Base-by-base conservation (phyloP, 345 rosid genomes). In the Camelina sativa region DNA sequence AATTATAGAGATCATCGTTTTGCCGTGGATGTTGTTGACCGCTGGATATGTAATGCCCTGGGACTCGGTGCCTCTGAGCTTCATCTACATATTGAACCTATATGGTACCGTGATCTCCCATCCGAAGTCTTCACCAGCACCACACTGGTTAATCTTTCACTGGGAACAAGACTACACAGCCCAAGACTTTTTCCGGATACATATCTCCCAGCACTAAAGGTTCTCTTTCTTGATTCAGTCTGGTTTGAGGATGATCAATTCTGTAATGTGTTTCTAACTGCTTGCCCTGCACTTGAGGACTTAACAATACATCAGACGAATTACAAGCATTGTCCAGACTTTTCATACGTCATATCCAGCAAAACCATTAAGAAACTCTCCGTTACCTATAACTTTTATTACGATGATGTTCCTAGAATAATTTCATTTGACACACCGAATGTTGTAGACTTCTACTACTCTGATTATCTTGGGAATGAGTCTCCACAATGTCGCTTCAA, bases 311-410 rank as follows among this genome's bases (percentile, higher is more conserved):
- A 2, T n/a, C 0, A 47, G 0, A 6, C 3, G 8, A 6, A 6
- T 5, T 6, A 5, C n/a, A 32, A 6, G 7, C 7, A 32, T 32
- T 32, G 35, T 6, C 8, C 8, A 46, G 50, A 2, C 6, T 6
- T 1, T 5, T 0, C 20, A n/a, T n/a, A 47, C 20, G 20, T 47
- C 10, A 47, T 47, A 47, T 47, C 52, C 10, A 16, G 52, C 52
- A 47, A 47, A 47, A 47, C 10, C 20, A 47, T 47, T n/a, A 47
- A 7, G 10, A n/a, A n/a, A 47, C 52, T n/a, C 10, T 47, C 52
- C 0, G 11, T 47, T 16, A 47, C 20, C 4, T 2, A 0, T 25
- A 1, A 2, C 4, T 7, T 0, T 54, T 0, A 2, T 17, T 0
- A 3, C 17, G 17, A 48, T 17, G 2, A 41, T 41, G 0, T 0